Percentiles rank a stretch among this genome's conserved stretches.
phyloP scores from a whole-genome alignment of 768 basidiomycete genomes.

The Podaxis rugospora region DNA sequence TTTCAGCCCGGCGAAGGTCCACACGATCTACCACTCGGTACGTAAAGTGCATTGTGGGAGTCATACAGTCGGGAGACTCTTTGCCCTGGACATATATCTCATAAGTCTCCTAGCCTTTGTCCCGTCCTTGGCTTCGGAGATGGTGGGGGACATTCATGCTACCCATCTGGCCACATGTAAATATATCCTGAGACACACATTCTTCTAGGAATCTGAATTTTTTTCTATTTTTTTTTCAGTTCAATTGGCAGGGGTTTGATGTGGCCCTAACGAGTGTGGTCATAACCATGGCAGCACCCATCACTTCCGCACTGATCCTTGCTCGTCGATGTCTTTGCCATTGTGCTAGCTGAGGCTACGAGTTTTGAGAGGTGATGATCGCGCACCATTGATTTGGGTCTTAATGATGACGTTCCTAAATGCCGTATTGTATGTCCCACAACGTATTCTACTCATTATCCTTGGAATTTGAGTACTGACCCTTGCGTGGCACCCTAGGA shows the following conservation, averaged over 20 bases:
- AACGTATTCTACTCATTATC: neutral
- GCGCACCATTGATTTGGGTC: neutral
- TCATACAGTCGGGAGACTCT: too few species aligned
- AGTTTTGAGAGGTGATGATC: neutral
- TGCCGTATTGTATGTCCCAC: neutral
- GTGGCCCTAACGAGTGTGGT: too few species aligned
- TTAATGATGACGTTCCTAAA: conserved; percentile 1
- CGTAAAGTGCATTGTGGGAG: too few species aligned
- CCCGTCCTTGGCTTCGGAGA: neutral
- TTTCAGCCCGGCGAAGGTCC: neutral
- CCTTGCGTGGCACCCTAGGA: neutral
- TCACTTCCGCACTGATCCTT: neutral
- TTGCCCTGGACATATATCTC: too few species aligned
- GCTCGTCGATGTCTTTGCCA: neutral
- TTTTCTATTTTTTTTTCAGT: too few species aligned
- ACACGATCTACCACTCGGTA: too few species aligned
- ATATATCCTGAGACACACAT: neutral
- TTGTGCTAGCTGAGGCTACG: neutral
- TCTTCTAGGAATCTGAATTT: neutral
- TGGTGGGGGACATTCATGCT: neutral
- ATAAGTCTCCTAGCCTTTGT: neutral
- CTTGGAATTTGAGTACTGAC: neutral
- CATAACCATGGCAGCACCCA: neutral
- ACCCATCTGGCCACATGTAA: neutral
- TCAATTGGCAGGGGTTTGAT: too few species aligned